Conservation (phyloP, 768 basidiomycete species). For the Lepiota venenata region DNA sequence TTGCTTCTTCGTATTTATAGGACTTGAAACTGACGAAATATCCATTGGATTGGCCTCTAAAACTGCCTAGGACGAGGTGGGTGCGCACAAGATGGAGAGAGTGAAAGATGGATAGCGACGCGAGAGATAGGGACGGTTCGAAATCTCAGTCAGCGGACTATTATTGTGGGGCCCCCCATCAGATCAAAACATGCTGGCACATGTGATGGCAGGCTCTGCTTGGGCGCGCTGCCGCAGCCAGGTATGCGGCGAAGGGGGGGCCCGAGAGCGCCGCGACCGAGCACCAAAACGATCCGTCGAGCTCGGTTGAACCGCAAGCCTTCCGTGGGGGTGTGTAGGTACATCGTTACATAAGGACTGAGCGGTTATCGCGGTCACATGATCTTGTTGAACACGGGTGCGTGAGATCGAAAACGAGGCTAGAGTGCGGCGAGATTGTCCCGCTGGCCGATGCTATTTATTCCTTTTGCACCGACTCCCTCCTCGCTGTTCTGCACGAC, state of each 20-base stretch:
- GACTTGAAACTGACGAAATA: conserved; percentile 18
- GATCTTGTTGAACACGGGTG: conserved; percentile 38
- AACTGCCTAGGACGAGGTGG: background rate
- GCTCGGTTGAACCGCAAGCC: too few species aligned
- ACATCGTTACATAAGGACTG: too few species aligned
- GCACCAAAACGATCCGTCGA: too few species aligned
- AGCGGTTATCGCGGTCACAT: conserved; percentile 35
- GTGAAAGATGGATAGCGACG: background rate
- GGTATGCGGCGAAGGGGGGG: too few species aligned
- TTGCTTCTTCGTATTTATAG: background rate
- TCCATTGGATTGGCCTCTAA: conserved; percentile 14
- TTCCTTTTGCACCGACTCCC: conserved; percentile 17
- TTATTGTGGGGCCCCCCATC: too few species aligned
- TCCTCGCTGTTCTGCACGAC: conserved; percentile 24
- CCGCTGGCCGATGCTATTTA: conserved; percentile 23
- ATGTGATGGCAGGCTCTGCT: background rate
- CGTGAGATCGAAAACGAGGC: conserved; percentile 35
- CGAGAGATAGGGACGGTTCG: too few species aligned
- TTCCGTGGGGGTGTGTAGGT: too few species aligned
- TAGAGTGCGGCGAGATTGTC: background rate
- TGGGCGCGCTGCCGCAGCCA: too few species aligned
- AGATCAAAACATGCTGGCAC: too few species aligned
- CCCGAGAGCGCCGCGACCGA: too few species aligned
- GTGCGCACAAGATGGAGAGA: background rate
- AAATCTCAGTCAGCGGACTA: too few species aligned